Base-by-base conservation (phyloP, 2,329 filamentous ascomycete genomes). In the Penicillium sp. region DNA sequence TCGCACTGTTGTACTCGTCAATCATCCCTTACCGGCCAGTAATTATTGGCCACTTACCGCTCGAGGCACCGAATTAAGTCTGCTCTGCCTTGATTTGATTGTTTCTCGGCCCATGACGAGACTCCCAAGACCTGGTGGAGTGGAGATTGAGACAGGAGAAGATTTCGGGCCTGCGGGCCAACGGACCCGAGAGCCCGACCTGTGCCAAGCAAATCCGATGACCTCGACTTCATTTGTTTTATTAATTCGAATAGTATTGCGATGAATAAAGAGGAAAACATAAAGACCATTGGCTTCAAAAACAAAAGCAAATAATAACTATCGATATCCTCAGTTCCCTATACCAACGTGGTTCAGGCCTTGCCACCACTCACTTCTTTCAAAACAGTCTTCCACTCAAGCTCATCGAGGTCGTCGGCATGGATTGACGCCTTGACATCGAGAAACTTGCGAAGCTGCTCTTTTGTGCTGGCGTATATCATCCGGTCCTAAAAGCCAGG, bases 41-140 rank as follows among this genome's bases (percentile, higher is more conserved):
- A 13, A 6, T 2, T 3, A n/a, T n/a, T 5, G 13, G 34, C 11
- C 3, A 36, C 58, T 27, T 61, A 55, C 65, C 47, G 56, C 61
- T 60, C 53, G 53, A n/a, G 48, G 60, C 42, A 55, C 60, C 45
- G 46, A 58, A 13, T 45, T 53, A 11, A 63, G 49, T 11, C 58
- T 50, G 6, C 56, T 49, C 7, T 55, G 53, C 48, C 55, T 54
- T 9, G 38, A 43, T 36, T 57, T 49, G n/a, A 62, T 60, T 9
- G 59, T 58, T 24, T 62, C 59, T 38, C 32, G 9, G 16, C 21
- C 24, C 24, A 27, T 27, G 24, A 27, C 24, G 24, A 27, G 2
- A 7, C 7, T 27, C 24, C 24, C 24, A 27, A 27, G 24, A 27
- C 24, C 24, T 27, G 24, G 7, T 27, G 24, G 7, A 27, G 24